Evolutionary conservation across 2,329 filamentous ascomycete species (phyloP), one percentile per base, ranked within the genome.

Genomic region (Fusarium pilosicola): DNA sequence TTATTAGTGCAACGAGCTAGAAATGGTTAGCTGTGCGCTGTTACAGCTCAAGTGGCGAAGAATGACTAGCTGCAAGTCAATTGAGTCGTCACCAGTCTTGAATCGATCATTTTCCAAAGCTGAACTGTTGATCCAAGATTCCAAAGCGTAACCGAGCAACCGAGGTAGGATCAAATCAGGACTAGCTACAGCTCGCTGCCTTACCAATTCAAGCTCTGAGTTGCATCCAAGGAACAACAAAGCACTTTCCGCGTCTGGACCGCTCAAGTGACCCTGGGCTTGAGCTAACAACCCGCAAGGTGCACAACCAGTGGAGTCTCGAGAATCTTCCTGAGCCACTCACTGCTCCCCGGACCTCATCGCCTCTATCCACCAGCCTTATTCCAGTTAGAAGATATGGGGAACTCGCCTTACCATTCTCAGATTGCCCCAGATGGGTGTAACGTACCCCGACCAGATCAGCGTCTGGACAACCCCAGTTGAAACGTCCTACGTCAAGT

Each of bases 391-490:
- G 65, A 7, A 17, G 20, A 24, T 36, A 66, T 64, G 65, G 59
- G 34, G 52, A 28, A 70, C 7, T 12, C 41, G 22, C 30, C 56
- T 46, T 26, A 30, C 44, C 59, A 64, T 42, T n/a, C 44, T 41
- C 42, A 15, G 26, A 45, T 30, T 62, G 30, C 54, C 65, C 64
- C 56, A 51, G 42, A 41, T 49, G 24, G 6, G 15, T 68, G 41
- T 42, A 38, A 69, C 65, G 11, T 63, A 44, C 64, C 65, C 64
- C 38, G 64, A 55, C 48, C 11, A 24, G 64, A 34, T 54, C 56
- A 12, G 42, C 42, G 65, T 52, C 49, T 56, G 32, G 55, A 60
- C 39, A 46, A 61, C 34, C 65, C 66, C 34, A 7, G 42, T 38
- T 69, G 66, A 69, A 69, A 64, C 65, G 32, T 39, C n/a, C 41